Conservation (phyloP, 2,329 filamentous ascomycete genomes). For the Aspergillus fijiensis region DNA sequence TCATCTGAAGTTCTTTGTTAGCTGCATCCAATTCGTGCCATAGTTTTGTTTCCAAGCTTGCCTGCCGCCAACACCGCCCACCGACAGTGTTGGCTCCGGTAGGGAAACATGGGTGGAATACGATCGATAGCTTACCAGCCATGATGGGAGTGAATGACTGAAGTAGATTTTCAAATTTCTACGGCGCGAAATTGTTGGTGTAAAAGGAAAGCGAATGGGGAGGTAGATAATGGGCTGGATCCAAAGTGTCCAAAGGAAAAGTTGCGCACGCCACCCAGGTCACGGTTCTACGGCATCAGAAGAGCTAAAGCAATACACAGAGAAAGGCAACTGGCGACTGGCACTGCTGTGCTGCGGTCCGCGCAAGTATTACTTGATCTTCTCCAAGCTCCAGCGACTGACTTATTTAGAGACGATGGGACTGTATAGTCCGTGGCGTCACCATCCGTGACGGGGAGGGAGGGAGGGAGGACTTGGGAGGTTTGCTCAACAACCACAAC, state of each 20-base stretch:
- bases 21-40: slow-evolving; percentile 20
- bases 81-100: slow-evolving; percentile 1
- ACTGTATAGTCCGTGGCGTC: slow-evolving; percentile 18
- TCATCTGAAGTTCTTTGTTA: slow-evolving; percentile 60
- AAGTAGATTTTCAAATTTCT: slow-evolving; percentile 35
- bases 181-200: slow-evolving; percentile 31
- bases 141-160: slow-evolving; percentile 45
- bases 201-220: not conserved
- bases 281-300: slow-evolving; percentile 43
- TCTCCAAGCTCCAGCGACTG: slow-evolving; percentile 24
- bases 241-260: slow-evolving; percentile 17
- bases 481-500: slow-evolving; percentile 18
- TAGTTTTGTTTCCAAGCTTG: not conserved
- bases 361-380: slow-evolving; percentile 36
- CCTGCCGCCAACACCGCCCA: slow-evolving; percentile 11
- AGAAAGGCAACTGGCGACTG: slow-evolving; percentile 33
- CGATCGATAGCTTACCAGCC: slow-evolving; percentile 59
- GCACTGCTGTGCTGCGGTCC: slow-evolving; percentile 31
- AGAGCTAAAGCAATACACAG: slow-evolving; percentile 43
- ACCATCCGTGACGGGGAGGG: slow-evolving; percentile 13
- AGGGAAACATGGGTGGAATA: slow-evolving; percentile 26
- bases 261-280: slow-evolving; percentile 30
- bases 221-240: slow-evolving; percentile 7
- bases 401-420: slow-evolving; percentile 20
- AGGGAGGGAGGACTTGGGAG: not conserved